phyloP scores from a whole-genome alignment of 1,139 yeast genomes.

The Meyerozyma carpophila region DNA sequence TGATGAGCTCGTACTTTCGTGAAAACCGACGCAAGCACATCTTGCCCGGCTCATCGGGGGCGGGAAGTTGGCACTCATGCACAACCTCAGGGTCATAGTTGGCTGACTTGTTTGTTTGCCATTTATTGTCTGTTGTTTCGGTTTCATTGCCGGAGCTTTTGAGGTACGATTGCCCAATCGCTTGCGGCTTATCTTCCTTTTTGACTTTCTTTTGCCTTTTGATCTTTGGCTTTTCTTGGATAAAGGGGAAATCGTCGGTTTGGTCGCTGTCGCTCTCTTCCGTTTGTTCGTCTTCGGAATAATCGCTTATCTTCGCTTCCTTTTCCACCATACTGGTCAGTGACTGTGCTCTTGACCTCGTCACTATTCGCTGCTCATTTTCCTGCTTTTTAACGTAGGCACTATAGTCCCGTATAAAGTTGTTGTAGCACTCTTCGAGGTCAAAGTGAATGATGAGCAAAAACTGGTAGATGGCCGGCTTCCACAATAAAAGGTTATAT shows the following conservation, averaged over 20 bases:
- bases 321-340: neutral
- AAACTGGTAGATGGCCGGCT: conserved; percentile 41
- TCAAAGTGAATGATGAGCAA: conserved; percentile 35
- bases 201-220: neutral
- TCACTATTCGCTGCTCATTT: neutral
- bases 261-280: neutral
- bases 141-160: conserved; percentile 9
- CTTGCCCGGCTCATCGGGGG: conserved; percentile 45
- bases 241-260: neutral
- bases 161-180: conserved; percentile 2
- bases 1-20: conserved; percentile 86
- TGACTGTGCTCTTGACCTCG: conserved; percentile 10
- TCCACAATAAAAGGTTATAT: conserved; percentile 38
- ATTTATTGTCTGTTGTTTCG: conserved; percentile 10
- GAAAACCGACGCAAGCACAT: conserved; percentile 82
- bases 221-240: neutral
- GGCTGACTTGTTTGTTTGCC: conserved; percentile 30
- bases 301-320: neutral
- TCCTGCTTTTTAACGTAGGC: conserved; percentile 20
- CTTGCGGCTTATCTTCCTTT: conserved; percentile 4
- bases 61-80: conserved; percentile 45
- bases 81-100: conserved; percentile 47
- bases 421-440: conserved; percentile 33
- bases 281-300: neutral
- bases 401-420: conserved; percentile 32